These are phyloP conservation scores for Rhynchosporium graminicola DNA, from an alignment of 2,329 filamentous ascomycete genomes.

Conservation along the genomic window DNA sequence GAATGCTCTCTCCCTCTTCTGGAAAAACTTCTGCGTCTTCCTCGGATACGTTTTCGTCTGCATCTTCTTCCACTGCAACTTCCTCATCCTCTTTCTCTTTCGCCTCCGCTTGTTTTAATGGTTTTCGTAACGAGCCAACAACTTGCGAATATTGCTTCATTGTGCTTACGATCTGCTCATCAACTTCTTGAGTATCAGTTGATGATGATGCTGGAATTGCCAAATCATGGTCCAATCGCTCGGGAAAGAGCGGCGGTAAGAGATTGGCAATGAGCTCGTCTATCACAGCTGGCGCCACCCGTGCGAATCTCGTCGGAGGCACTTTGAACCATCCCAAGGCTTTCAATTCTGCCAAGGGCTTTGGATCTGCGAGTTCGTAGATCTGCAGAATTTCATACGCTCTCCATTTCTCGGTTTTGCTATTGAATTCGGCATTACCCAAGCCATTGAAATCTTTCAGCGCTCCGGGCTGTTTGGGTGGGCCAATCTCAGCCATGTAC, in stretches of 20 bases:
- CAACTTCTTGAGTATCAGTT: conserved; percentile 38
- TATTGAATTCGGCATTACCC: conserved; percentile 51
- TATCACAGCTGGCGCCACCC: conserved; percentile 57
- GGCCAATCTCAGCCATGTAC: conserved; percentile 60
- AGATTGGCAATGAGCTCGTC: conserved; percentile 61
- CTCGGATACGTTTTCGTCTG: not conserved
- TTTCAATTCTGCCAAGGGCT: conserved; percentile 53
- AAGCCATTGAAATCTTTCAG: conserved; percentile 48
- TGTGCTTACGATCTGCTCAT: conserved; percentile 34
- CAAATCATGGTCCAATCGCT: not conserved
- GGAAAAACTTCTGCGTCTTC: not conserved
- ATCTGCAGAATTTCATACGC: conserved; percentile 58
- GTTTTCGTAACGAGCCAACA: not conserved
- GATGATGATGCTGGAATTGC: conserved; percentile 26
- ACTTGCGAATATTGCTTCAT: conserved; percentile 36
- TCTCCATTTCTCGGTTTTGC: conserved; percentile 24
- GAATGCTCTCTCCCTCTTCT: not conserved
- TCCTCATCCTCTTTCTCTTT: not conserved
- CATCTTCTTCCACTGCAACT: not conserved
- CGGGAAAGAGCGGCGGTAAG: conserved; percentile 51
- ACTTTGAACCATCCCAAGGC: conserved; percentile 55
- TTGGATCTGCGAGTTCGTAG: conserved; percentile 63
- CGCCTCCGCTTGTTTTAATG: not conserved
- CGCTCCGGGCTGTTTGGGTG: conserved; percentile 49
- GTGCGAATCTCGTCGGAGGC: conserved; percentile 53